phyloP scores from a whole-genome alignment of 441 rosid genomes.

The Populus hybrid region DNA sequence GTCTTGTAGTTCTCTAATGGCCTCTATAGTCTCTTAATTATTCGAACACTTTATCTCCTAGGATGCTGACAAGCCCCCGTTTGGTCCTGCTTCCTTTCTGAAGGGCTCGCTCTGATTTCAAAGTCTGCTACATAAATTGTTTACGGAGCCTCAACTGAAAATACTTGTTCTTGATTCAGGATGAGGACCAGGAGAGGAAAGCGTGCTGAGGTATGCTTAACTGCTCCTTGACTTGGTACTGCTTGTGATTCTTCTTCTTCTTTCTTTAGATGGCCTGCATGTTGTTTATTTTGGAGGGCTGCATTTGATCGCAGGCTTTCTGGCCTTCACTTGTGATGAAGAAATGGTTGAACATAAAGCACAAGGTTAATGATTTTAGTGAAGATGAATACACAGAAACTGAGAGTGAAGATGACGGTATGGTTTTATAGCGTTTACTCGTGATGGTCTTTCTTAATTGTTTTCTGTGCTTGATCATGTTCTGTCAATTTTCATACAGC shows the following conservation, averaged over 20 bases:
- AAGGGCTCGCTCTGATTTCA: slow-evolving; percentile 3
- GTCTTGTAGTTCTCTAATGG: slow-evolving; percentile 11
- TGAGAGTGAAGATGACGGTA: slow-evolving; percentile 96
- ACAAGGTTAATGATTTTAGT: slow-evolving; percentile 76
- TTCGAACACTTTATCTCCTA: slow-evolving; percentile 26
- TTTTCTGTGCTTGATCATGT: slow-evolving; percentile 15
- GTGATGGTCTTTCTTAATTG: not conserved
- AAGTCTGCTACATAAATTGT: slow-evolving; percentile 3
- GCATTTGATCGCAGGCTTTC: slow-evolving; percentile 52
- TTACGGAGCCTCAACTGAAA: not conserved
- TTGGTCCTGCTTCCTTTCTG: slow-evolving; percentile 15
- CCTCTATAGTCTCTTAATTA: not conserved
- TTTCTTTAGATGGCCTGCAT: not conserved
- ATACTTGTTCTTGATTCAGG: slow-evolving; percentile 13
- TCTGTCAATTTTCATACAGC: slow-evolving; percentile 35
- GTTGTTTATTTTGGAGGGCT: slow-evolving; percentile 17
- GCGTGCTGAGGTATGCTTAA: slow-evolving; percentile 55
- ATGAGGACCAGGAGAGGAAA: slow-evolving; percentile 50
- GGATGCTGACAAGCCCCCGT: slow-evolving; percentile 19
- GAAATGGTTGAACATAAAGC: slow-evolving; percentile 95
- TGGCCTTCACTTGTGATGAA: slow-evolving; percentile 98
- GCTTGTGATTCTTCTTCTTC: not conserved
- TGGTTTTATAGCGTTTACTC: slow-evolving; percentile 1
- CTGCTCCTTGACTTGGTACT: slow-evolving; percentile 13
- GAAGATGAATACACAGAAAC: slow-evolving; percentile 95